Evolutionary conservation across 2,329 filamentous ascomycete species (phyloP), one percentile per base, ranked within the genome.

Genomic region (Eutypella sp.): DNA sequence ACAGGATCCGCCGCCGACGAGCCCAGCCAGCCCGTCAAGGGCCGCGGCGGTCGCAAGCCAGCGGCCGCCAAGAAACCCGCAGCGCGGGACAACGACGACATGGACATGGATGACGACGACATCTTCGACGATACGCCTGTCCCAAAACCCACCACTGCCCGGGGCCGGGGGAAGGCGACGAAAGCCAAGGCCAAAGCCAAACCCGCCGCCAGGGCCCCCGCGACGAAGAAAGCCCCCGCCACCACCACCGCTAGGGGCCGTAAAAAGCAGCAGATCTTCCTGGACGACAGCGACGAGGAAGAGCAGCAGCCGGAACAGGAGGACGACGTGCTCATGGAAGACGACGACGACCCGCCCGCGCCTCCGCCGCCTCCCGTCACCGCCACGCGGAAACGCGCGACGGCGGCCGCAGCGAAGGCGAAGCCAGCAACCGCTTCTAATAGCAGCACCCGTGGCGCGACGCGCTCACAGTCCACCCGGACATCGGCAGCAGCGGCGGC

Each of bases 291-390:
- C 0, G 66, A 68, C 1, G 67, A 68, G 7, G 67, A 70, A 29
- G 69, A 76, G n/a, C n/a, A n/a, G n/a, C n/a, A n/a, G n/a, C n/a
- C n/a, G 25, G 71, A 75, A 27, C 69, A 76, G 25, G 71, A 75
- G 27, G 69, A 76, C 29, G 75, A 78, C 42, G 64, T 76, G 8
- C 61, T 81, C 3, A 74, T 79, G 67, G 70, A 78, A 4, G 79
- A 80, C 20, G 73, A 73, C 9, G 71, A 70, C 10, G 67, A 69
- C 3, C 59, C 58, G 20, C 57, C 60, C 8, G 49, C 56, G 2
- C 54, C 57, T 23, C 68, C 69, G 31, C 56, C 70, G n/a, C n/a
- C n/a, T n/a, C n/a, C n/a, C n/a, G n/a, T n/a, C n/a, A n/a, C n/a
- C n/a, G n/a, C n/a, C n/a, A n/a, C n/a, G n/a, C n/a, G n/a, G 0